These are phyloP conservation scores for Lactifluus hygrophoroides DNA, from an alignment of 768 basidiomycete species.

Conservation along the genomic window DNA sequence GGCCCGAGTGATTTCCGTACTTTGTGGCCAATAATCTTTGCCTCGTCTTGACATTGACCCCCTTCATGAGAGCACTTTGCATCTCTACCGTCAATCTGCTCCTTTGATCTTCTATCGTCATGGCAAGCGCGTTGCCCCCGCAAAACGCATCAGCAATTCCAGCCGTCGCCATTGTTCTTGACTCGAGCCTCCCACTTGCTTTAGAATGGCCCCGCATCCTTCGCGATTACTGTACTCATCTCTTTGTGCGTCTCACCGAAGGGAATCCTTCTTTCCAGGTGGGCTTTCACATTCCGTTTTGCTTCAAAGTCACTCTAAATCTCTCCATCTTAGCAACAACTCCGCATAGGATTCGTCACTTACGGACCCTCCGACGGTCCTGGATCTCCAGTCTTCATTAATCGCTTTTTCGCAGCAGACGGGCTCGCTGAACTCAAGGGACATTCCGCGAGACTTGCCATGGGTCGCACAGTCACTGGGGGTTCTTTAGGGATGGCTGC, in stretches of 20 bases:
- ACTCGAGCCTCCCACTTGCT: constrained; percentile 19
- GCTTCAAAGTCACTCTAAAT: neutral
- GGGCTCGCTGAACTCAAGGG: constrained; percentile 18
- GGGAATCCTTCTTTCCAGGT: constrained; percentile 1
- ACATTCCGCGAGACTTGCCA: constrained; percentile 8
- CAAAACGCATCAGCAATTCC: neutral
- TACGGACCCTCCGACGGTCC: constrained; percentile 20
- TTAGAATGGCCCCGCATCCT: constrained; percentile 17
- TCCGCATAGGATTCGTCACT: constrained; percentile 21
- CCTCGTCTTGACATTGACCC: neutral
- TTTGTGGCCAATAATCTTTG: neutral
- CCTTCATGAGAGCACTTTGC: neutral
- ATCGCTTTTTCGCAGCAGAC: constrained; percentile 18
- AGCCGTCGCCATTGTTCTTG: constrained; percentile 17
- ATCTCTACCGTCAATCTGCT: neutral
- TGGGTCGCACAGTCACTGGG: constrained; percentile 19
- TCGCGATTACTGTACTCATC: constrained; percentile 3
- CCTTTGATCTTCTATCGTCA: neutral
- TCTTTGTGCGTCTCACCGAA: constrained; percentile 17
- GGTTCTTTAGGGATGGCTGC: constrained; percentile 19
- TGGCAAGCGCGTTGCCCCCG: constrained; percentile 1
- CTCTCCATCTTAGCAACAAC: neutral
- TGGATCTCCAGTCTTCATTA: constrained; percentile 19
- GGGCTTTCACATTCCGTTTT: neutral
- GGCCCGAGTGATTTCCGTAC: neutral